phyloP scores from a whole-genome alignment of 2,329 filamentous ascomycete genomes.

The Penicillium sp. region DNA sequence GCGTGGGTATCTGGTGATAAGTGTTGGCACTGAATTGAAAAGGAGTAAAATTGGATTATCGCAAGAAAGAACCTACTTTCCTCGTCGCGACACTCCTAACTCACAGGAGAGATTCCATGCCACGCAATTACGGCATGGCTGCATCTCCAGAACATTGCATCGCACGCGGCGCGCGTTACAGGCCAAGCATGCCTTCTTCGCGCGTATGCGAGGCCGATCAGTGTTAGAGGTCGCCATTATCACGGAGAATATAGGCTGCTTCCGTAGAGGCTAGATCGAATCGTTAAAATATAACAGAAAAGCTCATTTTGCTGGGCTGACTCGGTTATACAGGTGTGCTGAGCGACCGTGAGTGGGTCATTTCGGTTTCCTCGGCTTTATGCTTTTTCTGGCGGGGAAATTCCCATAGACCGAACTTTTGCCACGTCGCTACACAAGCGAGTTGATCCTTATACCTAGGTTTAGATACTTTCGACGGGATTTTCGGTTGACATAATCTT shows the following conservation, averaged over 20 bases:
- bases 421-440: background rate
- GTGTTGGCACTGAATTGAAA: conserved; percentile 9
- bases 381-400: conserved; percentile 50
- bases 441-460: background rate
- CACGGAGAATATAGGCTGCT: conserved; percentile 26
- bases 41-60: background rate
- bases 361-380: conserved; percentile 31
- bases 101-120: conserved; percentile 48
- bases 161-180: conserved; percentile 55
- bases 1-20: conserved; percentile 26
- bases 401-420: background rate
- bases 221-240: conserved; percentile 19
- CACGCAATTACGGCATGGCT: conserved; percentile 53
- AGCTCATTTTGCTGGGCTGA: conserved; percentile 7
- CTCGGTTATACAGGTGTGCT: conserved; percentile 23
- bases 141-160: conserved; percentile 54
- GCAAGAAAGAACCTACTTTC: conserved; percentile 44
- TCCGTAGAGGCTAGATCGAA: conserved; percentile 3
- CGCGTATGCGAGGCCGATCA: conserved; percentile 38
- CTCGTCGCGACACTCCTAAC: conserved; percentile 50
- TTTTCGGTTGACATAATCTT: background rate
- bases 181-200: conserved; percentile 52
- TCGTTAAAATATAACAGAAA: background rate
- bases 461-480: background rate
- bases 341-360: conserved; percentile 11